phyloP scores from a whole-genome alignment of 2,329 filamentous ascomycete species.

The Hyphodiscus sp. region DNA sequence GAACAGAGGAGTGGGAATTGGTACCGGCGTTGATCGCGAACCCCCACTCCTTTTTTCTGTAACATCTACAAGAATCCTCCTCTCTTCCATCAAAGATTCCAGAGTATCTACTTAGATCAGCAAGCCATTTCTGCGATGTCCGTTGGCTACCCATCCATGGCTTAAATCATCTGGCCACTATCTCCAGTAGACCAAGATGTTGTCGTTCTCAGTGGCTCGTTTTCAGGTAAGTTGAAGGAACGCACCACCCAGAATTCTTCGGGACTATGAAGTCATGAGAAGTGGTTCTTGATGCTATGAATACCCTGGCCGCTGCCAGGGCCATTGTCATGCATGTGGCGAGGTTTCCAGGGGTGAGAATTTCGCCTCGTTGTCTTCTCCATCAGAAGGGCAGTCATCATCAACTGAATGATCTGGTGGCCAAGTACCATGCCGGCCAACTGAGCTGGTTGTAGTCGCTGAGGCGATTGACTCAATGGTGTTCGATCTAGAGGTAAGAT shows the following conservation, averaged over 20 bases:
- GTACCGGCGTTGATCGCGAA: background rate
- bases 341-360: background rate
- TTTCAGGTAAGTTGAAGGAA: background rate
- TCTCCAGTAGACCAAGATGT: background rate
- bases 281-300: background rate
- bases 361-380: background rate
- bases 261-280: background rate
- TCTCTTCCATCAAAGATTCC: background rate
- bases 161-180: background rate
- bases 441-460: background rate
- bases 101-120: background rate
- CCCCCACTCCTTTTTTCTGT: background rate
- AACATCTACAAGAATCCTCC: background rate
- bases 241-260: background rate
- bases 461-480: background rate
- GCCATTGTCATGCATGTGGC: background rate
- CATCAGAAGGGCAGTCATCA: background rate
- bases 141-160: background rate
- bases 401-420: background rate
- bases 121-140: background rate
- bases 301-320: background rate
- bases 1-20: too few species aligned
- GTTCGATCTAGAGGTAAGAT: background rate
- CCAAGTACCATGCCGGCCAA: background rate
- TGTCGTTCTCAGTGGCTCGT: background rate